Percentiles rank a stretch among this genome's conserved stretches.
Conservation (phyloP, 1,284 basidiomycete species). For the Thelephora terrestris region DNA sequence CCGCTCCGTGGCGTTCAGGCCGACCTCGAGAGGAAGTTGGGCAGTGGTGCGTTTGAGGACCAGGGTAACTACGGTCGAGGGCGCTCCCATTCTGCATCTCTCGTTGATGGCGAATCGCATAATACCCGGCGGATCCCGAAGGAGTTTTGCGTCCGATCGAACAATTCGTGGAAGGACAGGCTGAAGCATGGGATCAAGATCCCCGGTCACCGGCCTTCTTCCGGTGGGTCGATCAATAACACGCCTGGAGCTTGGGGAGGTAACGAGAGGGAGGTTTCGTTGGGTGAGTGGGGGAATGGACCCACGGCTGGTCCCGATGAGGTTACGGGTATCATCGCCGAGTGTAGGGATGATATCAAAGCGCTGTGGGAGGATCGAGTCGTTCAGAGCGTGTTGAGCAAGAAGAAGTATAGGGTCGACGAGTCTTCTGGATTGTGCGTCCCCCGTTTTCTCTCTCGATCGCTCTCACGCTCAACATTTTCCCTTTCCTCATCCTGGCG, state of each 20-base stretch:
- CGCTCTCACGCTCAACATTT: not conserved
- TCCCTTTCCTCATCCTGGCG: slow-evolving; percentile 1
- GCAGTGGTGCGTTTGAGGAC: slow-evolving; percentile 35
- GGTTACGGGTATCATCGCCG: slow-evolving; percentile 43
- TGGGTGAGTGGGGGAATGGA: slow-evolving; percentile 3
- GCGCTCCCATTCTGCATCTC: slow-evolving; percentile 3
- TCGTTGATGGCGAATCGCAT: not conserved
- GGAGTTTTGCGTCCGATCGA: slow-evolving; percentile 24
- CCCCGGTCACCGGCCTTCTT: slow-evolving; percentile 8
- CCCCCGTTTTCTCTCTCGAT: not conserved
- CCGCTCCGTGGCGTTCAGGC: slow-evolving; percentile 45
- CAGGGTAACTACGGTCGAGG: slow-evolving; percentile 4
- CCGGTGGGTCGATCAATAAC: not conserved
- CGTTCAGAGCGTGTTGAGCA: slow-evolving; percentile 42
- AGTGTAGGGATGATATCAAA: slow-evolving; percentile 54
- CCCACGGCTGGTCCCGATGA: slow-evolving; percentile 28
- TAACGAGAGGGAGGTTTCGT: not conserved
- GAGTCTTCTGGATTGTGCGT: slow-evolving; percentile 65
- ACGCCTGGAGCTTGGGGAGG: not conserved
- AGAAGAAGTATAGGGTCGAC: slow-evolving; percentile 43
- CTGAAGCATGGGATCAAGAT: slow-evolving; percentile 4
- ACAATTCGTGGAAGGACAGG: slow-evolving; percentile 19
- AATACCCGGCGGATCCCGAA: slow-evolving; percentile 5
- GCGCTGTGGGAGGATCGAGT: slow-evolving; percentile 52
- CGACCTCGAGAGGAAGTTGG: slow-evolving; percentile 41